Evolutionary conservation across 2,329 filamentous ascomycete genomes (phyloP).

Genomic region (Nemania sp.): DNA sequence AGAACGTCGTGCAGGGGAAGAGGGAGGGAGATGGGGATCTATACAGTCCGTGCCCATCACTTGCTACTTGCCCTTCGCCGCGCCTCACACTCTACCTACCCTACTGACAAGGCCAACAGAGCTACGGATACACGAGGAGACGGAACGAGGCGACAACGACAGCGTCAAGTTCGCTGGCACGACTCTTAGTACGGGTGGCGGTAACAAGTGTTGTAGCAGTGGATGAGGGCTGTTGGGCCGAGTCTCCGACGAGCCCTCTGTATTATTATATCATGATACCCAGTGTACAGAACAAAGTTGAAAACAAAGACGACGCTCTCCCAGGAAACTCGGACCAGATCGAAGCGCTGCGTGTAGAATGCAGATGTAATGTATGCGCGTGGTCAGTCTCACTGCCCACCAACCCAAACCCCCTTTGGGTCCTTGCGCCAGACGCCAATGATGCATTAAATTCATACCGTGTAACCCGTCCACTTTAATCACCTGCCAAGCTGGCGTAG

Average conservation of each 20-base stretch:
- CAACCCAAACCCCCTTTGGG: not conserved
- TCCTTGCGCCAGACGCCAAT: constrained; percentile 41
- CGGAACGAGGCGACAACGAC: constrained; percentile 91
- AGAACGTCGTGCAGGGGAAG: constrained; percentile 88
- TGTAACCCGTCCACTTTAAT: constrained; percentile 53
- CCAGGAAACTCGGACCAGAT: not conserved
- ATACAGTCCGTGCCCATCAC: constrained; percentile 63
- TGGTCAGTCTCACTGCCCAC: constrained; percentile 10
- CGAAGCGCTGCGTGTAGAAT: constrained; percentile 21
- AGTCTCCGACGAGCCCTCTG: constrained; percentile 18
- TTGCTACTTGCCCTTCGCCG: not conserved
- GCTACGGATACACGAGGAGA: constrained; percentile 86
- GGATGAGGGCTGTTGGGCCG: constrained; percentile 18
- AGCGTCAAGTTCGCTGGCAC: constrained; percentile 70
- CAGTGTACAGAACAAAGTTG: constrained; percentile 27
- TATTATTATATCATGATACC: constrained; percentile 41
- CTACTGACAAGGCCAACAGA: constrained; percentile 56
- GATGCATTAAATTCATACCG: constrained; percentile 31
- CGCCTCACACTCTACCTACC: not conserved
- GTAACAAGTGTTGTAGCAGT: constrained; percentile 36
- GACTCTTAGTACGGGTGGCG: constrained; percentile 35
- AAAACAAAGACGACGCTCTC: constrained; percentile 19
- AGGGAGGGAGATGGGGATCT: constrained; percentile 54
- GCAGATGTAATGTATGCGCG: constrained; percentile 22
- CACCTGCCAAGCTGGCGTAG: constrained; percentile 84